Evolutionary conservation across 1,284 basidiomycete genomes (phyloP).

Genomic region (Trichosporon inkin): DNA sequence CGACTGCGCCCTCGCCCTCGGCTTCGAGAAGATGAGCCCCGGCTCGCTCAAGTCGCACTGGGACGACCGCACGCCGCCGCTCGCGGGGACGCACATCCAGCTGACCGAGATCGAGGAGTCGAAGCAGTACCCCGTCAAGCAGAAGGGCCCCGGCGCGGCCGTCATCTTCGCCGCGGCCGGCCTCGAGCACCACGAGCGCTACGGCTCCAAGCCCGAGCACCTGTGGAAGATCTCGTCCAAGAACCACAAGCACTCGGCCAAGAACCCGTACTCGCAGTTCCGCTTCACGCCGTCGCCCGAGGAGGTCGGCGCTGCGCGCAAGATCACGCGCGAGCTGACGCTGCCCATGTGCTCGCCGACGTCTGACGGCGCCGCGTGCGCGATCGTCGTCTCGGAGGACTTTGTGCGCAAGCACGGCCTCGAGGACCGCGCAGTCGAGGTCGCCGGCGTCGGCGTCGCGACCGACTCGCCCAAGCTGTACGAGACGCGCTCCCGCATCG

Average conservation of each 20-base stretch:
- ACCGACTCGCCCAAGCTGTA: constrained; percentile 23
- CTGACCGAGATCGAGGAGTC: constrained; percentile 17
- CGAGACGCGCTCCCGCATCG: constrained; percentile 20
- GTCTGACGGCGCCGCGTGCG: constrained; percentile 20
- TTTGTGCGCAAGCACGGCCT: constrained; percentile 20
- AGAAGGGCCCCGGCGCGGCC: constrained; percentile 18
- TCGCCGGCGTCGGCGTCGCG: constrained; percentile 17
- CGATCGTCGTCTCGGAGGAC: constrained; percentile 20
- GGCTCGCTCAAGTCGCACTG: constrained; percentile 19
- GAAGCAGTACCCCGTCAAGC: constrained; percentile 19
- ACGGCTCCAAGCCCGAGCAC: constrained; percentile 21
- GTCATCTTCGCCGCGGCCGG: constrained; percentile 24
- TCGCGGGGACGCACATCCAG: constrained; percentile 16
- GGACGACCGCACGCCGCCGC: constrained; percentile 19
- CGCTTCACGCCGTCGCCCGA: constrained; percentile 17
- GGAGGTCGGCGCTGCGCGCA: constrained; percentile 19
- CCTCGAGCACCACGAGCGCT: constrained; percentile 21
- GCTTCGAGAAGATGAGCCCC: constrained; percentile 25
- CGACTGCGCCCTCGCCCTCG: constrained; percentile 23
- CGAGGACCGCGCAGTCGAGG: constrained; percentile 24
- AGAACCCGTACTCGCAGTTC: constrained; percentile 28
- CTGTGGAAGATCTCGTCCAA: constrained; percentile 21
- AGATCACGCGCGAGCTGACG: constrained; percentile 25
- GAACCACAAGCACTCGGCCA: constrained; percentile 24
- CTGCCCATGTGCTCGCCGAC: constrained; percentile 27